Percentiles rank a stretch among this genome's conserved stretches.
These are phyloP conservation scores for Fusarium sp. DNA, from an alignment of 2,329 filamentous ascomycete species.

Conservation along the genomic window DNA sequence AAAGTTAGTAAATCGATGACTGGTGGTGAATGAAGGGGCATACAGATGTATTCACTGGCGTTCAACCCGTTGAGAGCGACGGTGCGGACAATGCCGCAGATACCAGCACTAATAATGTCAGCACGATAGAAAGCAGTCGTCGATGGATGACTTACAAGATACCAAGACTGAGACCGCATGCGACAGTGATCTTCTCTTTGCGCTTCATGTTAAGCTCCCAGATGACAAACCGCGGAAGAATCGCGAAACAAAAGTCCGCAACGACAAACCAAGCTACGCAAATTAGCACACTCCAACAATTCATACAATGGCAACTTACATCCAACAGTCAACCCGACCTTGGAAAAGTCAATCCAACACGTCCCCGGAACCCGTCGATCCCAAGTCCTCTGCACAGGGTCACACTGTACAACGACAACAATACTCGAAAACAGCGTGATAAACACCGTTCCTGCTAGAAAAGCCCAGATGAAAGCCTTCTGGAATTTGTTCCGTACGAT, in stretches of 20 bases:
- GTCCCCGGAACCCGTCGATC: conserved; percentile 4
- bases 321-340: conserved; percentile 29
- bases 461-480: conserved; percentile 18
- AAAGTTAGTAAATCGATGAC: background rate
- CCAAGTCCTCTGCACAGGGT: conserved; percentile 26
- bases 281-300: fast-evolving
- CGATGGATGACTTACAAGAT: conserved; percentile 15
- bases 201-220: conserved; percentile 36
- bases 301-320: background rate
- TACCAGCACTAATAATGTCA: background rate
- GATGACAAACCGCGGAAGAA: conserved; percentile 30
- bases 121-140: no score
- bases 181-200: conserved; percentile 31
- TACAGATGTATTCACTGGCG: conserved; percentile 28
- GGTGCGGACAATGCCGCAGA: conserved; percentile 25
- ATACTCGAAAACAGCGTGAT: conserved; percentile 19
- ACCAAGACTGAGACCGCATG: conserved; percentile 21
- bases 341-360: conserved; percentile 36
- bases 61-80: conserved; percentile 21
- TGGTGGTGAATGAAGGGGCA: fast-evolving
- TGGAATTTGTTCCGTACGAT: conserved; percentile 25
- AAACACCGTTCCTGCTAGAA: background rate
- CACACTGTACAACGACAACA: conserved; percentile 16
- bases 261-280: conserved; percentile 20
- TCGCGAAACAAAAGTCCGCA: conserved; percentile 28